Evolutionary conservation across 2,329 filamentous ascomycete species (phyloP).

Genomic region (Biscogniauxia mediterranea): DNA sequence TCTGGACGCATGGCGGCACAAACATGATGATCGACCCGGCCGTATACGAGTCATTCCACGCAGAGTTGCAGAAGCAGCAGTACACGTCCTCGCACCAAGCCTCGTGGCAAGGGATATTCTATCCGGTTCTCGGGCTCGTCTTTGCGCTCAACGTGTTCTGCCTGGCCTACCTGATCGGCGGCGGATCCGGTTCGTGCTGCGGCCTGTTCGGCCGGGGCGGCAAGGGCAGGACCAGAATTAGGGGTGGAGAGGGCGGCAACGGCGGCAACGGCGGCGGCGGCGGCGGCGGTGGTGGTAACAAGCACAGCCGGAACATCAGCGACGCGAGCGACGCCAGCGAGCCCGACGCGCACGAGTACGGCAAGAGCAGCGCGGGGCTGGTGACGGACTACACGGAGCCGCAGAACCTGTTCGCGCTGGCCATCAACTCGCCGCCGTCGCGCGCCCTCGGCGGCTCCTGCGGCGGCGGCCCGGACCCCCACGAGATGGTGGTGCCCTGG

Average conservation of each 20-base stretch:
- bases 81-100: slow-evolving; percentile 66
- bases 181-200: slow-evolving; percentile 21
- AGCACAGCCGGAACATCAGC: background rate
- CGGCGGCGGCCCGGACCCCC: slow-evolving; percentile 24
- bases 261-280: too few relatives aligned
- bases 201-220: slow-evolving; percentile 49
- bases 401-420: slow-evolving; percentile 70
- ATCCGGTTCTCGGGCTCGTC: slow-evolving; percentile 61
- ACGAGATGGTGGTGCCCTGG: slow-evolving; percentile 24
- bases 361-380: slow-evolving; percentile 35
- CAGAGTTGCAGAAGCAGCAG: slow-evolving; percentile 61
- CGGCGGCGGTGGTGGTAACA: background rate
- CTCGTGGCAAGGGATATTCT: slow-evolving; percentile 64
- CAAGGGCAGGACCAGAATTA: background rate
- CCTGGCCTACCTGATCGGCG: slow-evolving; percentile 56
- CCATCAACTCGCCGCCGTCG: slow-evolving; percentile 53
- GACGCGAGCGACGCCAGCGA: background rate
- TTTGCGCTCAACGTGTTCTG: slow-evolving; percentile 68
- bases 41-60: slow-evolving; percentile 58
- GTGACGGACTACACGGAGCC: slow-evolving; percentile 80
- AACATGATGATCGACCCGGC: slow-evolving; percentile 43
- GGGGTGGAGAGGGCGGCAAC: too few relatives aligned
- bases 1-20: slow-evolving; percentile 46
- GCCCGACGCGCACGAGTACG: background rate
- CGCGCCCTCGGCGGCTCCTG: slow-evolving; percentile 25